Evolutionary conservation across 2,329 filamentous ascomycete species (phyloP).

Genomic region (Pseudonectria foliicola): DNA sequence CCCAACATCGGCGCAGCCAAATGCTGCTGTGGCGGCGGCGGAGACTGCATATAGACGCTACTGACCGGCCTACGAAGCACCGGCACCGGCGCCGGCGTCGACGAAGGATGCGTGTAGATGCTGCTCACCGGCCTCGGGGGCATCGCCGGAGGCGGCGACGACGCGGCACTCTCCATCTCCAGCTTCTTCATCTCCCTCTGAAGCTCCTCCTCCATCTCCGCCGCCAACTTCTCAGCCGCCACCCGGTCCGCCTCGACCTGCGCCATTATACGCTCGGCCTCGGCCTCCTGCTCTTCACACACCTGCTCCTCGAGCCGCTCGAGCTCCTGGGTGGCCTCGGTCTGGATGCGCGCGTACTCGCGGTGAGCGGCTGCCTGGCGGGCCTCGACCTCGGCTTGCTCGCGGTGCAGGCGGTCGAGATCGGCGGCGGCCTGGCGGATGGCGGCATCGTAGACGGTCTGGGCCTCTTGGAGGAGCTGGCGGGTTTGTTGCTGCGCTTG

Average conservation of each 20-base stretch:
- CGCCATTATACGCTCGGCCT: too few relatives aligned
- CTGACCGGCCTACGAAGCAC: neutral
- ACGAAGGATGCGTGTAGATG: neutral
- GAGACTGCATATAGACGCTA: too few relatives aligned
- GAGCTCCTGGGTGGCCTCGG: too few relatives aligned
- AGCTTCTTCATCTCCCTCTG: neutral
- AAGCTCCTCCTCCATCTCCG: conserved; percentile 1
- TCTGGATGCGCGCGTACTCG: too few relatives aligned
- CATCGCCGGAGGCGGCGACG: neutral
- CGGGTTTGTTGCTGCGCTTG: neutral
- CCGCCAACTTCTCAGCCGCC: conserved; percentile 14
- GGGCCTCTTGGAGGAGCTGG: neutral
- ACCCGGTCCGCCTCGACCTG: conserved; percentile 13
- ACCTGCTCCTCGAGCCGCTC: neutral
- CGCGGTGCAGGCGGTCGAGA: neutral
- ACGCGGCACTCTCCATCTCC: neutral
- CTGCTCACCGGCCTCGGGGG: neutral
- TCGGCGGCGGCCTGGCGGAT: too few relatives aligned
- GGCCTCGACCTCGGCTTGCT: neutral
- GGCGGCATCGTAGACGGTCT: too few relatives aligned
- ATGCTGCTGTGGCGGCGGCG: too few relatives aligned
- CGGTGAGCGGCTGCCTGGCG: too few relatives aligned
- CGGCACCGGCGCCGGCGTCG: neutral
- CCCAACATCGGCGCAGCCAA: too few relatives aligned
- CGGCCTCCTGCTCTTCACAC: too few relatives aligned